Conservation (phyloP, 139 green algal species). For the Micromonas commoda region DNA sequence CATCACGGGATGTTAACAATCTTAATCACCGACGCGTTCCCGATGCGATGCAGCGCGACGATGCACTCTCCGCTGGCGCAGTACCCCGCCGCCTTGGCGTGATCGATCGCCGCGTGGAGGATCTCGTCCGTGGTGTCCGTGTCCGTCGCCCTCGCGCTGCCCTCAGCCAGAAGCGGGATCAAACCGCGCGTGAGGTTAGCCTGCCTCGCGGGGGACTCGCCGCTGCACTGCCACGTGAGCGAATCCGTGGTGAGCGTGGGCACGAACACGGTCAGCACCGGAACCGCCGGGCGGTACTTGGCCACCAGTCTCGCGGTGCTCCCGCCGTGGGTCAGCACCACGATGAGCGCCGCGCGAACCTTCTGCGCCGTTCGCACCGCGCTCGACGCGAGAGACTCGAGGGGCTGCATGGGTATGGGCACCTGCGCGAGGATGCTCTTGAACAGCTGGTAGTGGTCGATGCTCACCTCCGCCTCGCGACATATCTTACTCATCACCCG, state of each 20-base stretch:
- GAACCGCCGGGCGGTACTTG: conserved; percentile 60
- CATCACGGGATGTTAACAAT: conserved; percentile 73
- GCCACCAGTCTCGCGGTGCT: conserved; percentile 50
- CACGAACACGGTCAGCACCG: conserved; percentile 54
- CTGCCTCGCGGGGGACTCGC: conserved; percentile 36
- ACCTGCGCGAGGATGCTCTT: conserved; percentile 26
- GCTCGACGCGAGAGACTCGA: conserved; percentile 90
- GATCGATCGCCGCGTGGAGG: conserved; percentile 51
- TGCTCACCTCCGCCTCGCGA: conserved; percentile 32
- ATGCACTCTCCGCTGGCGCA: conserved; percentile 73
- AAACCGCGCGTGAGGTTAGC: conserved; percentile 43
- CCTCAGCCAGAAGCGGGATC: conserved; percentile 60
- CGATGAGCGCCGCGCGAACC: conserved; percentile 72
- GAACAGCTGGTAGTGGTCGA: conserved; percentile 27
- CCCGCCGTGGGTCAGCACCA: conserved; percentile 46
- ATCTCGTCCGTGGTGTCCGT: conserved; percentile 85
- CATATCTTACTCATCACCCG: conserved; percentile 26
- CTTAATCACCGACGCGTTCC: conserved; percentile 93
- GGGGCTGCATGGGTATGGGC: conserved; percentile 70
- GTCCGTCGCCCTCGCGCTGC: conserved; percentile 73
- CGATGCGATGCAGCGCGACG: conserved; percentile 89
- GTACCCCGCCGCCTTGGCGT: conserved; percentile 67
- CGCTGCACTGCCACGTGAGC: conserved; percentile 80
- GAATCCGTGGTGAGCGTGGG: conserved; percentile 69
- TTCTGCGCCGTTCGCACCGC: conserved; percentile 93